phyloP scores from a whole-genome alignment of 2,329 filamentous ascomycete genomes.

The Trichothecium roseum region DNA sequence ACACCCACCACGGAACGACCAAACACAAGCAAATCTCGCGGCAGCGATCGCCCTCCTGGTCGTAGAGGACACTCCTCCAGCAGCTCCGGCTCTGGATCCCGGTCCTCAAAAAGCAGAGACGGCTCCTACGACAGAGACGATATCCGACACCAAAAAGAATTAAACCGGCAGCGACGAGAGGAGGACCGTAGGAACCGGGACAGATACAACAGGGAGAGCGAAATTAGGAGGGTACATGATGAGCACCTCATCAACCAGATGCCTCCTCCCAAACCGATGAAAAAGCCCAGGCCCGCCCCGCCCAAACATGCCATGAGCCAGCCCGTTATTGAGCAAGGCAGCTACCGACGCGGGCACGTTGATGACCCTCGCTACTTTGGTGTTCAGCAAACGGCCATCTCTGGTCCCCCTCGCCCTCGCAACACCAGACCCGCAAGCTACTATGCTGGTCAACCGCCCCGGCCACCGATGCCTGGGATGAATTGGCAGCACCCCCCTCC shows the following conservation, averaged over 20 bases:
- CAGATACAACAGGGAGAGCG: constrained; percentile 13
- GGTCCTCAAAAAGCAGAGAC: constrained; percentile 20
- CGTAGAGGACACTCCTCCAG: constrained; percentile 25
- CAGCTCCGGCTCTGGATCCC: constrained; percentile 34
- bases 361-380: constrained; percentile 25
- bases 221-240: constrained; percentile 12
- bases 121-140: constrained; percentile 13
- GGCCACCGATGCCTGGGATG: constrained; percentile 9
- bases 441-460: constrained; percentile 20
- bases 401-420: constrained; percentile 20
- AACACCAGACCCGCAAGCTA: constrained; percentile 24
- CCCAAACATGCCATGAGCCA: constrained; percentile 21
- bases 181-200: constrained; percentile 10
- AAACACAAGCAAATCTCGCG: constrained; percentile 40
- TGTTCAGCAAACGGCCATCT: constrained; percentile 20
- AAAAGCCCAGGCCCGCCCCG: constrained; percentile 17
- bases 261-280: constrained; percentile 10
- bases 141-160: constrained; percentile 10
- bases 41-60: constrained; percentile 20
- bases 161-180: constrained; percentile 18
- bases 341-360: constrained; percentile 17
- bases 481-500: constrained; percentile 3
- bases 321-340: constrained; percentile 19
- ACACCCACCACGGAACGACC: constrained; percentile 37
- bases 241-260: constrained; percentile 10